Conservation (phyloP, 2,329 filamentous ascomycete species). For the Fusarium circinatum region DNA sequence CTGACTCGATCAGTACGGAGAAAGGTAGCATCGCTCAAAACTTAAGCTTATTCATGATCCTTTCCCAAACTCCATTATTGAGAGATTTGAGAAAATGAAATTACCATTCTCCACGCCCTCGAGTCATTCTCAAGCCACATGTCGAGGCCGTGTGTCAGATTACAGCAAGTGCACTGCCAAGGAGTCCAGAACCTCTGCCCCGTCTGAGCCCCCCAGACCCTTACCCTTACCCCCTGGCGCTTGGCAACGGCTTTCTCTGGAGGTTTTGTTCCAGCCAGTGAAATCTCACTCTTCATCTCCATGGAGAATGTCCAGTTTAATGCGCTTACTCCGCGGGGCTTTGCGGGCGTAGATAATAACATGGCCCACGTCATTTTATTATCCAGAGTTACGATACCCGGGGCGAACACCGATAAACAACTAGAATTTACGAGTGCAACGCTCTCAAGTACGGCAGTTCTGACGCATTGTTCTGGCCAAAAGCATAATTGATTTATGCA, state of each 20-base stretch:
- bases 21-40: neutral
- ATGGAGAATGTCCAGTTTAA: neutral
- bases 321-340: neutral
- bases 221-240: neutral
- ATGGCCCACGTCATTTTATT: neutral
- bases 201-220: conserved; percentile 6
- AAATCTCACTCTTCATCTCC: neutral
- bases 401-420: neutral
- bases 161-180: conserved; percentile 14
- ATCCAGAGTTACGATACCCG: neutral
- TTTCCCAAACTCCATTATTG: neutral
- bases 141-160: neutral
- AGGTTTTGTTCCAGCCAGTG: conserved; percentile 6
- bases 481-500: neutral
- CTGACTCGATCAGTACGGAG: neutral
- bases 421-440: neutral
- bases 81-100: neutral
- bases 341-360: neutral
- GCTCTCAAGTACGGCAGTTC: neutral
- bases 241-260: conserved; percentile 13
- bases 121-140: neutral
- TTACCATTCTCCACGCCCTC: neutral
- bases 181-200: conserved; percentile 8
- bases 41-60: neutral
- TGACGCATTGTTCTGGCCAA: neutral